Evolutionary conservation across 2,329 filamentous ascomycete species (phyloP), one percentile per base, ranked within the genome.

Genomic region (Calonectria honghensis): DNA sequence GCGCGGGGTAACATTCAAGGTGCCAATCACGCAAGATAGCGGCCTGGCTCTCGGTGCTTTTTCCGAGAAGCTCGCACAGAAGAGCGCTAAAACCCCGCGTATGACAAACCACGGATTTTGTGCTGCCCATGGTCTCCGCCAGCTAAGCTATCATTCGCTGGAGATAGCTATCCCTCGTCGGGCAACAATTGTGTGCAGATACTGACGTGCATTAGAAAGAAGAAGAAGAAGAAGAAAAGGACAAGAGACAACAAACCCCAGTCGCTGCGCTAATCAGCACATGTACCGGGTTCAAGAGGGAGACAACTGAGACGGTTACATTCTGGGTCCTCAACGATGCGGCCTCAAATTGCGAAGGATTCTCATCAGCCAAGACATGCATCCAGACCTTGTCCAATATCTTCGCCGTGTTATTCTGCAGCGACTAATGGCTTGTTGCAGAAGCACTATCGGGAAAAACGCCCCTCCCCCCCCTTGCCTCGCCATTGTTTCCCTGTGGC

Each of bases 101-200:
- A 63, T 63, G 57, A 63, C 57, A 63, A 63, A 63, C 57, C 39
- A 39, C 57, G n/a, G n/a, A 13, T 63, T 63, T 41, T 63, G 41
- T 45, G 41, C 18, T 7, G 24, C 57, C 35, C 57, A 24, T 16
- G 14, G 39, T 27, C 32, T 24, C n/a, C 57, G 24, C 45, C 45
- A 10, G n/a, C 24, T 2, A 37, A 6, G 24, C 14, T 63, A 14
- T 16, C 4, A 63, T 63, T 63, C 57, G 57, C 57, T 63, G 57
- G 27, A 63, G 57, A 41, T 63, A 63, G 24, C 35, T 16, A 24
- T 29, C 20, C 45, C 4, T 48, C 45, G 45, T 48, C 45, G 45
- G 45, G 29, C 51, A 54, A 32, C 52, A 57, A 35, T 32, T 57
- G 31, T 32, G 20, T 29, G 29, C 51, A 31, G 51, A 20, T 20